phyloP scores from a whole-genome alignment of 192 early-diverging fungal genomes.

The Hyaloraphidium curvatum region DNA sequence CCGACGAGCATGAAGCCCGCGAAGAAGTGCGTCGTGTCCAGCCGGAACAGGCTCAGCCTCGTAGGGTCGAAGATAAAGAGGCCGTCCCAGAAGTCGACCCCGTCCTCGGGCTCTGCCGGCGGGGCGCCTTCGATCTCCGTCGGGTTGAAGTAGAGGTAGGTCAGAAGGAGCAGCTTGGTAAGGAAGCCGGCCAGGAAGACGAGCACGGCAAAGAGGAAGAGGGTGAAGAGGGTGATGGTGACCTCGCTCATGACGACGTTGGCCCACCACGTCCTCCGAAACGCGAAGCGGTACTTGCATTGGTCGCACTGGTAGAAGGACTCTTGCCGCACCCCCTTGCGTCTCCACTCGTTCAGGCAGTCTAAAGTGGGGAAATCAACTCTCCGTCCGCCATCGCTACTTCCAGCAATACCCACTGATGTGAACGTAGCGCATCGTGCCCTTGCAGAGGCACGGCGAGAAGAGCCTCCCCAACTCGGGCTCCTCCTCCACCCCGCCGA shows the following conservation, averaged over 20 bases:
- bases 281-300: slow-evolving; percentile 32
- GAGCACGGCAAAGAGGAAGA: slow-evolving; percentile 9
- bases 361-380: slow-evolving; percentile 22
- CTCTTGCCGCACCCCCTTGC: slow-evolving; percentile 22
- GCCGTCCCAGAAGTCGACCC: not conserved
- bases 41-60: not conserved
- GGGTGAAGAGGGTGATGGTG: slow-evolving; percentile 8
- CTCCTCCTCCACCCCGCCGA: not conserved
- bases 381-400: not conserved
- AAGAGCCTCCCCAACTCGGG: slow-evolving; percentile 20
- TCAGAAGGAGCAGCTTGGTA: slow-evolving; percentile 8
- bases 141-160: not conserved
- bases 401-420: slow-evolving; percentile 3
- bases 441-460: slow-evolving; percentile 35
- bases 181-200: slow-evolving; percentile 13
- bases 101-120: slow-evolving; percentile 7
- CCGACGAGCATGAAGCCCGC: not conserved
- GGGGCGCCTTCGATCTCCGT: not conserved
- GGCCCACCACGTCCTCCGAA: slow-evolving; percentile 29
- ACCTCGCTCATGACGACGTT: slow-evolving; percentile 24
- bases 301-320: slow-evolving; percentile 40
- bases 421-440: slow-evolving; percentile 28
- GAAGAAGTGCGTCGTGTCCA: not conserved
- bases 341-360: slow-evolving; percentile 35
- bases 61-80: not conserved